phyloP scores from a whole-genome alignment of 768 basidiomycete genomes.

The Lactarius trivialis region DNA sequence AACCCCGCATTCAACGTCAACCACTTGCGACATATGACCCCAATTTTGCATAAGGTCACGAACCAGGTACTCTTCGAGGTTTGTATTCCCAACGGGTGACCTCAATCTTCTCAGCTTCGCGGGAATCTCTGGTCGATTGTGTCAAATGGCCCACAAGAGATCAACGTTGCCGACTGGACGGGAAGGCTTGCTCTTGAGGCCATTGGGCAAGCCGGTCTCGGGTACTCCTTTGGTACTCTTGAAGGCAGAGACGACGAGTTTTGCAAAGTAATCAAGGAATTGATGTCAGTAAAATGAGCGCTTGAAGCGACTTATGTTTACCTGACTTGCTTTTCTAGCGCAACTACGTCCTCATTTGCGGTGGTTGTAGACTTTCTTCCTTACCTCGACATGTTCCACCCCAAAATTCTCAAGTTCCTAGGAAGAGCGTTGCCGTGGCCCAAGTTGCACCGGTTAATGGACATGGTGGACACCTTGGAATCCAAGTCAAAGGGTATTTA shows the following conservation, averaged over 20 bases:
- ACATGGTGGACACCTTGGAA: conserved; percentile 32
- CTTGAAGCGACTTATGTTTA: background rate
- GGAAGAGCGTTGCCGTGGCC: conserved; percentile 32
- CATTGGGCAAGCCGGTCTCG: conserved; percentile 10
- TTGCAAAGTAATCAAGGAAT: conserved; percentile 24
- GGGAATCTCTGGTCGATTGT: conserved; percentile 11
- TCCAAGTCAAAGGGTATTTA: conserved; percentile 33
- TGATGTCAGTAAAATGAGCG: conserved; percentile 15
- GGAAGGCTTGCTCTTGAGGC: conserved; percentile 8
- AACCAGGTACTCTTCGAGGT: conserved; percentile 2
- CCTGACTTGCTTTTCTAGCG: conserved; percentile 7
- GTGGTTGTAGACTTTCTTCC: conserved; percentile 11
- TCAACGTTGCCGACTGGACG: conserved; percentile 8
- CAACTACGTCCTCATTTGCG: background rate
- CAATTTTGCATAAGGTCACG: conserved; percentile 20
- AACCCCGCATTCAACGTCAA: conserved; percentile 2
- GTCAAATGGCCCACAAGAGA: conserved; percentile 35
- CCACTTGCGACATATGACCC: conserved; percentile 23
- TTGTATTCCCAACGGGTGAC: conserved; percentile 33
- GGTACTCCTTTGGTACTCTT: background rate
- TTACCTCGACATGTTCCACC: conserved; percentile 17
- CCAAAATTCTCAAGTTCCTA: conserved; percentile 30
- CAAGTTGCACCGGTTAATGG: conserved; percentile 29
- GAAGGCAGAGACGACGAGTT: conserved; percentile 20
- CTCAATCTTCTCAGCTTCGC: conserved; percentile 32